Conservation (phyloP, 2,329 filamentous ascomycete genomes). For the Annulohypoxylon truncatum region DNA sequence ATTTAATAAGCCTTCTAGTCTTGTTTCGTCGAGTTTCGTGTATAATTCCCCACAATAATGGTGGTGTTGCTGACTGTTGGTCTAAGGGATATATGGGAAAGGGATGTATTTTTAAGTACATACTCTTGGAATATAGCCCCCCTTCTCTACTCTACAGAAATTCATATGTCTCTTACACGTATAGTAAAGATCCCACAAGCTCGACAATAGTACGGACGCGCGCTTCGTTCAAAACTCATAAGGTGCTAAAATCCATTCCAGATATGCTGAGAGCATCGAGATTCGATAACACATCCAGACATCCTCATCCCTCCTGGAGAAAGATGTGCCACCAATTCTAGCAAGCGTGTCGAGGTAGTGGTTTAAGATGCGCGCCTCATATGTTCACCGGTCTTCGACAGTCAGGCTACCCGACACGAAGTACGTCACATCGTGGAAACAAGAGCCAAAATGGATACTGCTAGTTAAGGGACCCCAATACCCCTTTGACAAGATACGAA, state of each 20-base stretch:
- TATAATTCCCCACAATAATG: not conserved
- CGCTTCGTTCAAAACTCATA: slow-evolving; percentile 48
- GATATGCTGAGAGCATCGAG: slow-evolving; percentile 46
- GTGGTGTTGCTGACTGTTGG: not conserved
- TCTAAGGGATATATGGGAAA: not conserved
- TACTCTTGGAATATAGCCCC: too few species aligned
- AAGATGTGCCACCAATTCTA: slow-evolving; percentile 33
- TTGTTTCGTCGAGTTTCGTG: not conserved
- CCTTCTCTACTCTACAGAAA: not conserved
- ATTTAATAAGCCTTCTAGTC: not conserved
- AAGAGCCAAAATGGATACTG: too few species aligned
- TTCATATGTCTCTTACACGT: not conserved
- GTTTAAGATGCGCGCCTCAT: slow-evolving; percentile 47
- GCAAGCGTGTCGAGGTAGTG: slow-evolving; percentile 45
- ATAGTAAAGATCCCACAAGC: slow-evolving; percentile 38
- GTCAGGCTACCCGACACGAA: too few species aligned
- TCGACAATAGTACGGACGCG: slow-evolving; percentile 46
- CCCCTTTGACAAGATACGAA: too few species aligned
- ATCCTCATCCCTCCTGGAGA: slow-evolving; percentile 43
- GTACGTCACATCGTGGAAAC: too few species aligned
- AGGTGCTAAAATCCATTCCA: slow-evolving; percentile 46
- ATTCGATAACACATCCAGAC: slow-evolving; percentile 48
- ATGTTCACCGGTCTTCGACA: too few species aligned
- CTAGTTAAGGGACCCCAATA: too few species aligned
- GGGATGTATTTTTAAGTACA: not conserved